Evolutionary conservation across 129 eudicot species (phyloP), one percentile per base, ranked within the genome.

Genomic region (Deinandra increscens): DNA sequence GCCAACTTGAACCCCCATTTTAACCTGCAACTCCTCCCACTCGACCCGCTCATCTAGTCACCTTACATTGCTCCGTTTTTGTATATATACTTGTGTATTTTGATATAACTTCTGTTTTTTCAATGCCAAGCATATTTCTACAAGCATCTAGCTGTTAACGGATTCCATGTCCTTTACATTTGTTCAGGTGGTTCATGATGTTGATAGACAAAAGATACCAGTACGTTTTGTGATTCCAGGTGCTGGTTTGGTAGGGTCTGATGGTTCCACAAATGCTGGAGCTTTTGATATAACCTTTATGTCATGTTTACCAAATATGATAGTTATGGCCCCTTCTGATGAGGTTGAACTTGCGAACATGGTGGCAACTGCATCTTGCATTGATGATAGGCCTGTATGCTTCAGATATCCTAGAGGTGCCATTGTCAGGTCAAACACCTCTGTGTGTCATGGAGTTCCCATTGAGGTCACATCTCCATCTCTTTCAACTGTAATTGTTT

Each of bases 261-360:
- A 88, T 36, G 97, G 97, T 41, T 87, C 97, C 13, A 70, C 79
- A 33, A 86, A 84, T 18, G 77, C 87, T 73, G 97, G 97, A 69
- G 79, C 94, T 66, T 91, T 91, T 78, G 96, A 91, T 71, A 78
- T 91, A 58, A 81, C 96, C 20, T 88, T 81, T 41, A 91, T 91
- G 97, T 88, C 97, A 12, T 88, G 97, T 79, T 86, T 91, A 74
- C 97, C 97, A 51, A 91, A 91, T 72, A 91, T 91, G 96, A 82
- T 91, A 49, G 97, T 91, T 60, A 91, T 91, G 97, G 96, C 97
- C 41, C 97, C 97, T 10, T 84, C 97, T 45, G 94, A 91, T 86
- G 97, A 91, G 68, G 65, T 82, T 69, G 97, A 91, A 78, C 97
- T 91, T 73, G 87, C 89, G 80, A 79, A 84, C 78, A 91, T 91